A percentile compares a stretch with the other conserved stretches of the same genome.
phyloP scores from a whole-genome alignment of 768 basidiomycete genomes.

The Coprinopsis cinerea region DNA sequence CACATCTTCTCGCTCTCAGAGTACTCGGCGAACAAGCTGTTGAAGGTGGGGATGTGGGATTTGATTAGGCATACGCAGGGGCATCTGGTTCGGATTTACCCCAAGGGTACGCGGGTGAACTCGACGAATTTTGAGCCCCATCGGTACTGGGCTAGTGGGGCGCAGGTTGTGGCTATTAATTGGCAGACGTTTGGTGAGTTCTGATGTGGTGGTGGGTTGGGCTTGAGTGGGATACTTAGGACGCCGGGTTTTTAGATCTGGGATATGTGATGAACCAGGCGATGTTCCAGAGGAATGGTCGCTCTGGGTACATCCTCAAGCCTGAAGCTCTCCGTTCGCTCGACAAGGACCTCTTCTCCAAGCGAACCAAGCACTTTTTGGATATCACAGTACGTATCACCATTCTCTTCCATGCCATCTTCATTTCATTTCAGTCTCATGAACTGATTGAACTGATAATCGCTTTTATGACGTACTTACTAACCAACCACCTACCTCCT shows the following conservation, averaged over 20 bases:
- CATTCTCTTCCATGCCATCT: background rate
- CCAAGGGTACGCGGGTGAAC: conserved; percentile 72
- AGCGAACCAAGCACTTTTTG: conserved; percentile 53
- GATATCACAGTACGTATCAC: conserved; percentile 48
- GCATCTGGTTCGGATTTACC: conserved; percentile 84
- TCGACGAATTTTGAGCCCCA: conserved; percentile 89
- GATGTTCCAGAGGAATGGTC: conserved; percentile 92
- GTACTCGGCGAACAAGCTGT: conserved; percentile 65
- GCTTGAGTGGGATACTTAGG: background rate
- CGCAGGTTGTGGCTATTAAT: conserved; percentile 90
- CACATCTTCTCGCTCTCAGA: conserved; percentile 95
- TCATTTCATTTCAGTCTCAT: background rate
- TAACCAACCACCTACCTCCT: no score
- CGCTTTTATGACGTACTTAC: no score
- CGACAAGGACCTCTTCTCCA: conserved; percentile 51
- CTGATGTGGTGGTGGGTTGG: background rate
- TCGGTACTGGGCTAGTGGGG: conserved; percentile 83
- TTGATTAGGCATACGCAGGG: conserved; percentile 82
- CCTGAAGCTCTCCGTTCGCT: conserved; percentile 67
- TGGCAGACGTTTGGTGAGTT: conserved; percentile 92
- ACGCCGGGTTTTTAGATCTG: conserved; percentile 46
- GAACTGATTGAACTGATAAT: background rate
- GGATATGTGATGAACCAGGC: conserved; percentile 91
- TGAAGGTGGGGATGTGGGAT: conserved; percentile 61
- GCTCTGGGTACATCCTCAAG: conserved; percentile 86